Base-by-base conservation (phyloP, 371 early-diverging fungal genomes). In the Mucor mucedo region DNA sequence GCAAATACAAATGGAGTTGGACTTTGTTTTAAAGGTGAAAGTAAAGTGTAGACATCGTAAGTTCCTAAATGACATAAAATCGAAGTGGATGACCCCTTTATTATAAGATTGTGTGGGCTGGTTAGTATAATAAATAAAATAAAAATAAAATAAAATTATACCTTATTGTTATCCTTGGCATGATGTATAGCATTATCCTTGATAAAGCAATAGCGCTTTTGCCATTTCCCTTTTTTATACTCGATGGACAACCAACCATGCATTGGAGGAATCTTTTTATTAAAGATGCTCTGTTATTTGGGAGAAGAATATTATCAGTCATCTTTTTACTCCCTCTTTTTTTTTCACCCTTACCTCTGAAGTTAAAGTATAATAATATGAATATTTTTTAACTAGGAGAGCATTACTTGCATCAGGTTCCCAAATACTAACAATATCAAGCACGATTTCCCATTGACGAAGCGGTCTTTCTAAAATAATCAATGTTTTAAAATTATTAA, bases 361-460 rank as follows among this genome's bases (percentile, higher is more conserved):
- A 44, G 80, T 78, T 57, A 87, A 68, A 7, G 82, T 73, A 27
- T 70, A 55, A 41, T 75, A 70, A 52, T 81, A 81, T n/a, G 80
- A 75, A 65, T 91, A 94, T 58, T 85, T 85, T 66, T 90, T 92
- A 55, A 89, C 79, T 50, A 94, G 69, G 39, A 95, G 73, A n/a
- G 87, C 88, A 75, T 93, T 94, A 32, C 73, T 75, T 57, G 80
- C 80, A 47, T 85, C 77, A 8, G 81, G 79, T 53, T 94, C 95
- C 96, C 95, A 96, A 5, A 87, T 79, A 54, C 85, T 84, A 28
- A 94, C 77, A 5, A 93, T 78, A 65, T 90, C 88, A 57, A 92
- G 81, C 5, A 96, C 86, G 21, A 90, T 85, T 73, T 96, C 97
- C 91, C 94, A 96, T 66, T 93, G 91, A 28, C 93, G 82, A 30